Base-by-base conservation (phyloP, 1,284 basidiomycete species). In the Sphaerobolus stellatus region DNA sequence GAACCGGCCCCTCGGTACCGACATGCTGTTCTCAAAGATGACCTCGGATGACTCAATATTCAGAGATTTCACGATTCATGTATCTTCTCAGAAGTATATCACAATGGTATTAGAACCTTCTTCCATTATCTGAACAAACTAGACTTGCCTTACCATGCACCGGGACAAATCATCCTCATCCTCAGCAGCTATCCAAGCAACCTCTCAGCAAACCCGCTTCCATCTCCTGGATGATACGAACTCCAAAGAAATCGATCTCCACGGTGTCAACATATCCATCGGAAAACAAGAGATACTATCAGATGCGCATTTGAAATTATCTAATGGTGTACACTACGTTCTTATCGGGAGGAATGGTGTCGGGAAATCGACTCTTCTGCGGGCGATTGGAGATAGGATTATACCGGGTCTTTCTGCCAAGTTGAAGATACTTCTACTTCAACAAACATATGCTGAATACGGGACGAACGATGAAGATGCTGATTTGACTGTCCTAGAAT, bases 281-380 rank as follows among this genome's bases (percentile, higher is more conserved):
- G 79, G 76, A 18, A 68, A 75, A 28, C 70, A 66, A 24, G 79
- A 84, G 31, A 66, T 86, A 8, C 67, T 85, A n/a, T 63, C 67
- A 4, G 78, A 81, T 58, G 75, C 78, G 0, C 75, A 81, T 56
- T 66, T 85, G 8, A 71, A 76, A 58, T 65, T 85, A 34, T 81
- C 81, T 61, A 68, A 68, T 5, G 78, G 80, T 11, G 68, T 76
- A 6, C 73, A 75, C 40, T 84, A 84, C 65, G 80, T 72, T 11
- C 68, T 82, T 48, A 70, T 81, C 2, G 81, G 81, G 9, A 68
- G 79, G 27, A 85, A 85, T 63, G 83, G 82, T 0, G 71, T 75
- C n/a, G 83, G 82, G 22, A 85, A 84, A 63, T 76, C 75, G n/a
- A 77, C 77, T 0, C 59, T 80, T 5, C 59, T 81, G n/a, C 64